Base-by-base conservation (phyloP, 768 basidiomycete genomes). In the Phaeolepiota aurea region DNA sequence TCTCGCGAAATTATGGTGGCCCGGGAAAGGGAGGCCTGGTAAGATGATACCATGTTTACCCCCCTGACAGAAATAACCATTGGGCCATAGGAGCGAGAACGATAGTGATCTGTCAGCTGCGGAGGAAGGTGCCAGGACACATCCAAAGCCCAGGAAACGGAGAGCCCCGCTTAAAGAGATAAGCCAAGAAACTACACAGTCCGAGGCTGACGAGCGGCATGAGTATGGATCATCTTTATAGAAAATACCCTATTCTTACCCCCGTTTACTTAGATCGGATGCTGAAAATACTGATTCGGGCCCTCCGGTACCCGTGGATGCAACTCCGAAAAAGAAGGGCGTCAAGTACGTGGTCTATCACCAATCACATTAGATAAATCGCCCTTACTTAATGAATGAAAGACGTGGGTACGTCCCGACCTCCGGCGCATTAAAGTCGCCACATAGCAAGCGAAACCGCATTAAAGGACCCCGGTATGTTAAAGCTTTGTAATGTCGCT, bases 271-370 rank as follows among this genome's bases (percentile, higher is more conserved):
- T 16, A 35, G 33, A 16, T 35, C 33, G 7, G n/a, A 35, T 9
- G 33, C 7, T 5, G 33, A 35, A 19, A 19, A 35, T 20, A 16
- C 14, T 25, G 32, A 41, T 13, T 31, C 20, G 40, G 30, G 46
- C 47, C 32, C 9, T 32, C 51, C 47, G 21, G 41, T 46, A 32
- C 44, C 28, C 19, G 4, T 25, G 11, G 43, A 39, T 4, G 41
- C 37, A 12, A 60, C 61, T 2, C 62, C 61, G 5, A 61, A 56
- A 47, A 58, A 53, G 44, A 57, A 56, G 42, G 58, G 61, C 23
- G 45, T 54, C 5, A 64, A 62, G 61, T 64, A 30, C 43, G 54
- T 48, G 7, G 20, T 19, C 33, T 5, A 35, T 14, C 16, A 35
- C 16, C 9, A 19, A 10, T 31, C 28, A 9, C n/a, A 19, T 7